Evolutionary conservation across 148 eudicot species (phyloP).

Genomic region (Rhododendron griersonianum): DNA sequence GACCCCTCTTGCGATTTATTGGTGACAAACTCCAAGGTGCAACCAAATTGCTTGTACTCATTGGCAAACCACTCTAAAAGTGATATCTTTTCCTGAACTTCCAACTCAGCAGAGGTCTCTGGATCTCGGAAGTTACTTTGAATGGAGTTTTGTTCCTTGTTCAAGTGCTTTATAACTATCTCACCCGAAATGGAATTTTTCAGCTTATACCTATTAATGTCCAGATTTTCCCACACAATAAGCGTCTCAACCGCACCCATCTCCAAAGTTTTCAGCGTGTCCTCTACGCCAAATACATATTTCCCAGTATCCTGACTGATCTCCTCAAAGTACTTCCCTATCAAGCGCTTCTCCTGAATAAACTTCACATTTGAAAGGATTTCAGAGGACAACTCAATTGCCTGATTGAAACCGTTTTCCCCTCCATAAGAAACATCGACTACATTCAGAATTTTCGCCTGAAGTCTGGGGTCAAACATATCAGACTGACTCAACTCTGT

Average conservation of each 20-base stretch:
- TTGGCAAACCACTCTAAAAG: slow-evolving; percentile 30
- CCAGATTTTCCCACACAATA: slow-evolving; percentile 30
- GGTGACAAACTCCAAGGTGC: slow-evolving; percentile 23
- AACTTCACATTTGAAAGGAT: slow-evolving; percentile 26
- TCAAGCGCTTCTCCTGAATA: slow-evolving; percentile 28
- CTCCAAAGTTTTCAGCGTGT: slow-evolving; percentile 22
- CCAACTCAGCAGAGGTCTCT: slow-evolving; percentile 19
- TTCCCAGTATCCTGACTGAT: slow-evolving; percentile 28
- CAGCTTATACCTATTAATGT: slow-evolving; percentile 21
- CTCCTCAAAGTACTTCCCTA: slow-evolving; percentile 30
- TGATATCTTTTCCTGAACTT: slow-evolving; percentile 22
- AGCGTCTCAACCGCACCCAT: slow-evolving; percentile 27
- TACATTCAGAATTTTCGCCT: slow-evolving; percentile 23
- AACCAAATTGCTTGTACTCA: slow-evolving; percentile 23
- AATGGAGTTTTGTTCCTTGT: slow-evolving; percentile 19
- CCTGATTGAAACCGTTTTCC: slow-evolving; percentile 29
- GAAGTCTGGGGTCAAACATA: slow-evolving; percentile 29
- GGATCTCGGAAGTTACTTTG: slow-evolving; percentile 22
- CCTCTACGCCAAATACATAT: slow-evolving; percentile 28
- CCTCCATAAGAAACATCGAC: slow-evolving; percentile 30
- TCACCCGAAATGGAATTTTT: slow-evolving; percentile 20
- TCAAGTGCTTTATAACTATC: slow-evolving; percentile 24
- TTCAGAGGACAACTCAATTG: slow-evolving; percentile 26
- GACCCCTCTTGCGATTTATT: slow-evolving; percentile 29
- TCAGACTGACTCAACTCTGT: slow-evolving; percentile 28